Conservation (phyloP, 1,139 yeast genomes). For the Meyerozyma elateridarum region DNA sequence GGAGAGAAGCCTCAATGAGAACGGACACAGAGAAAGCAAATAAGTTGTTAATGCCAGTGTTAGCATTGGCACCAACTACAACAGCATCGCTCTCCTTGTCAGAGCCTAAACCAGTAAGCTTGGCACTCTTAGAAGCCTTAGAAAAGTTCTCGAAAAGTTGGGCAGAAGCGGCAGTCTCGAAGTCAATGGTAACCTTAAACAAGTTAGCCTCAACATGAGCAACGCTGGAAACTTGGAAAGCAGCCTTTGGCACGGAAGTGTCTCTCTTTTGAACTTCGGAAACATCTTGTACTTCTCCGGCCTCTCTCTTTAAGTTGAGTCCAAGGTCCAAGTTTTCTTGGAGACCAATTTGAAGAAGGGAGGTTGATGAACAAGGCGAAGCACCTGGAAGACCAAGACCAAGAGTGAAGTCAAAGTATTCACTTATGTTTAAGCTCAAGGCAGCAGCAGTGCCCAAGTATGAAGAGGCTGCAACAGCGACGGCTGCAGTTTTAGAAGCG, state of each 20-base stretch:
- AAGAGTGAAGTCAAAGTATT: slow-evolving; percentile 3
- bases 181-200: slow-evolving; percentile 4
- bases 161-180: slow-evolving; percentile 4
- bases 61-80: slow-evolving; percentile 1
- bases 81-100: slow-evolving; percentile 1
- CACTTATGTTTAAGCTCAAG: slow-evolving; percentile 1
- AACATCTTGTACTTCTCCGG: too few species aligned
- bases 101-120: slow-evolving; percentile 1
- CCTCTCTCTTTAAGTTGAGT: slow-evolving; percentile 3
- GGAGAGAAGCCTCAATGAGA: neutral
- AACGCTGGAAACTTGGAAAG: slow-evolving; percentile 2
- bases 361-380: slow-evolving; percentile 3
- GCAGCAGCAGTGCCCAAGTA: slow-evolving; percentile 2
- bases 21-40: slow-evolving; percentile 3
- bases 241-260: slow-evolving; percentile 1
- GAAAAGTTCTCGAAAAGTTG: slow-evolving; percentile 1
- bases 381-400: slow-evolving; percentile 3
- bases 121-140: slow-evolving; percentile 1
- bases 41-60: slow-evolving; percentile 1
- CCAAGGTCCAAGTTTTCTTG: slow-evolving; percentile 4
- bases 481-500: neutral
- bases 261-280: neutral
- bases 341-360: slow-evolving; percentile 2
- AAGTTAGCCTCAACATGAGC: slow-evolving; percentile 3
- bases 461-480: slow-evolving; percentile 3